A percentile compares a stretch with the other conserved stretches of the same genome.
These are phyloP conservation scores for Puccinia novopanici DNA, from an alignment of 1,284 basidiomycete species.

Conservation along the genomic window DNA sequence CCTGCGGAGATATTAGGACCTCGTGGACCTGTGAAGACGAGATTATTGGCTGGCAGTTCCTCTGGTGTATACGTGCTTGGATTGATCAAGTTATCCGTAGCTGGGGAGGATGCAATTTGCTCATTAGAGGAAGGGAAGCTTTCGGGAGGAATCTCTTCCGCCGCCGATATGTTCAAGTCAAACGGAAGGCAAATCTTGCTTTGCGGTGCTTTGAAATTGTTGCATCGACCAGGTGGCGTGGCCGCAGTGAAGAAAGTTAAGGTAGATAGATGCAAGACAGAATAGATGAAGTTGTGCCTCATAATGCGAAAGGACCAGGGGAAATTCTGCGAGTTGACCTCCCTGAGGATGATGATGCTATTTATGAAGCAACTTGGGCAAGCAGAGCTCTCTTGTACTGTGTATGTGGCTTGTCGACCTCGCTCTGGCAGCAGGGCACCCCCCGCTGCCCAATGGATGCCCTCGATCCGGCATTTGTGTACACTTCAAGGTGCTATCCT, in stretches of 20 bases:
- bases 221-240: neutral
- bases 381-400: no score
- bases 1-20: neutral
- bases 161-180: neutral
- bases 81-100: neutral
- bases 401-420: no score
- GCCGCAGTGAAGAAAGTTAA: neutral
- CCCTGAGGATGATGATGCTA: no score
- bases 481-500: no score
- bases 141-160: neutral
- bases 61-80: neutral
- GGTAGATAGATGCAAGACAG: neutral
- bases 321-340: no score
- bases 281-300: neutral
- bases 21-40: neutral
- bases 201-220: no score
- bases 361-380: no score
- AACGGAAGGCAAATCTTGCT: neutral
- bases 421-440: no score
- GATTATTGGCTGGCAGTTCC: neutral
- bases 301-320: neutral
- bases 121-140: neutral
- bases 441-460: no score
- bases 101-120: neutral
- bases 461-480: no score